Percentiles rank a stretch among this genome's conserved stretches.
Evolutionary conservation across 495 filamentous ascomycete species (phyloP).

Genomic region (Aspergillus taichungensis): DNA sequence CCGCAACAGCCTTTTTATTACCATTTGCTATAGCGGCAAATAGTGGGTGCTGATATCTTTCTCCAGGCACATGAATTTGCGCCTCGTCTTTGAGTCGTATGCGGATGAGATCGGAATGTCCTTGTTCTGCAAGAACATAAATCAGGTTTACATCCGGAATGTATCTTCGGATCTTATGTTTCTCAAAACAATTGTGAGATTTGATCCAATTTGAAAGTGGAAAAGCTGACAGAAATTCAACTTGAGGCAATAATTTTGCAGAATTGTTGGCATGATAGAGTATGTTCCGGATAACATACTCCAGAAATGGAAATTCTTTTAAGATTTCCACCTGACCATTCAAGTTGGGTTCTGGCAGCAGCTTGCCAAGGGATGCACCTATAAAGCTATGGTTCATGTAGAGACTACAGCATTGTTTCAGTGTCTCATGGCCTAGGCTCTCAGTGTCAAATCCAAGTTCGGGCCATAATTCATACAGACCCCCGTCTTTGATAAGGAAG

Average conservation of each 20-base stretch:
- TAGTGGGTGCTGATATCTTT: background rate
- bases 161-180: background rate
- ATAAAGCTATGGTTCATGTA: background rate
- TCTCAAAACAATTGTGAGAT: background rate
- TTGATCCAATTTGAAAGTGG: background rate
- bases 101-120: background rate
- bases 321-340: background rate
- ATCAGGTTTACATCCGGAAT: background rate
- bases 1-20: background rate
- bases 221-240: no score
- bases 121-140: background rate
- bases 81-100: background rate
- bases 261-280: background rate
- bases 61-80: no score
- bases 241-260: no score
- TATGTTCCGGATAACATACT: background rate
- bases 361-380: background rate
- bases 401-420: background rate
- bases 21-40: background rate
- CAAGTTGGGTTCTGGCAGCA: background rate
- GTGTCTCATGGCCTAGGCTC: background rate
- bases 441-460: background rate
- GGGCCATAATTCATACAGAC: no score
- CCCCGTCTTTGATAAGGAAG: no score
- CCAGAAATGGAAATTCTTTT: background rate